Evolutionary conservation across 345 rosid species (phyloP), one percentile per base, ranked within the genome.

Genomic region (Noccaea caerulescens): DNA sequence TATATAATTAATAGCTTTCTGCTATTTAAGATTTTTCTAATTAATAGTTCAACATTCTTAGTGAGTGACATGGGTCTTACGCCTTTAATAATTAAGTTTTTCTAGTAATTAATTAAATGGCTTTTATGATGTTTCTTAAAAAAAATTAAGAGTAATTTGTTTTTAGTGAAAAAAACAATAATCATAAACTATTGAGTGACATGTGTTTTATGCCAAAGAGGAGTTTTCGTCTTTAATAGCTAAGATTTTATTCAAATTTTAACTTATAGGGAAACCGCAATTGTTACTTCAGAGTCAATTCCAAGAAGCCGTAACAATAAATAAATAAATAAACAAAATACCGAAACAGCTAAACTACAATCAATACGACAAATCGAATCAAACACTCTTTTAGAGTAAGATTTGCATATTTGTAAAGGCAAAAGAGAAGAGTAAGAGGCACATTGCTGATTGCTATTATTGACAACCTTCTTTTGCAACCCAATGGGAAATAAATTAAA

Each of bases 131-230:
- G 6, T 16, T 50, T 32, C 8, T 32, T 11, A 6, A 11, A 11
- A 60, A 2, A 30, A 43, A 30, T 51, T 8, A 27, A 61, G 53
- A 71, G 44, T 51, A 25, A 7, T 41, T 23, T 51, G n/a, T 23
- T 43, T 46, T 47, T 18, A n/a, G 37, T 38, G 16, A 44, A 69
- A 51, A 51, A 4, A 10, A 62, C 68, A 71, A 10, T 14, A 12
- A 42, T n/a, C 37, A 61, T 32, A 42, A 58, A 33, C 12, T 38
- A 53, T 62, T 62, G 39, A 36, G 6, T 54, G 63, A 5, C 76
- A 62, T 71, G 46, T 33, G 69, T 8, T 61, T 6, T 52, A 51
- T 32, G 54, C 62, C 54, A 52, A 42, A 51, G 68, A 8, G 14
- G 7, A 47, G 6, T 45, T 20, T 32, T 71, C 49, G 16, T 18